Conservation (phyloP, 2,329 filamentous ascomycete genomes). For the Fusarium sp. region DNA sequence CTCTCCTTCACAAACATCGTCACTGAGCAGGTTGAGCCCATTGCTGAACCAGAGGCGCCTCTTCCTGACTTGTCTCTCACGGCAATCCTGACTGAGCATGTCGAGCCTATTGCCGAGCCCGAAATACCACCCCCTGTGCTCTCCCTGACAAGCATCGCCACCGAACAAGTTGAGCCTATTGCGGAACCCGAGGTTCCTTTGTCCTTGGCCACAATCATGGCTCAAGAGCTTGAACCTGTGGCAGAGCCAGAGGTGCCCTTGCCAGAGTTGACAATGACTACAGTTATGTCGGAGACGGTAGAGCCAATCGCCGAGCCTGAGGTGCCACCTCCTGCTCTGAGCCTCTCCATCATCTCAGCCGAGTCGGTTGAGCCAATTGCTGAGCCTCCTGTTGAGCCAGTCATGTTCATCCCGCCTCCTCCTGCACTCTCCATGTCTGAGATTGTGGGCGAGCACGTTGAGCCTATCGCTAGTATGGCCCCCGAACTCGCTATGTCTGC, state of each 20-base stretch:
- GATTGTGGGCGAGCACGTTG: constrained; percentile 31
- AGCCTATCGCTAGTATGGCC: constrained; percentile 42
- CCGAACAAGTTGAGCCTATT: constrained; percentile 47
- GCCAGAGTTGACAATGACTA: constrained; percentile 42
- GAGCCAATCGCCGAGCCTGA: constrained; percentile 34
- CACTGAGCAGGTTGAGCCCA: constrained; percentile 48
- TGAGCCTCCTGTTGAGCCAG: constrained; percentile 38
- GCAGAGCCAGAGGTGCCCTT: constrained; percentile 34
- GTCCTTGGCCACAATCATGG: not conserved
- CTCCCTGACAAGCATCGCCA: constrained; percentile 46
- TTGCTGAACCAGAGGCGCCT: constrained; percentile 22
- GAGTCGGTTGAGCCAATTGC: constrained; percentile 45
- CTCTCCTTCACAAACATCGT: constrained; percentile 50
- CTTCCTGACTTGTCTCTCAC: not conserved
- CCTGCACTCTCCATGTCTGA: constrained; percentile 32
- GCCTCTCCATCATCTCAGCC: constrained; percentile 30
- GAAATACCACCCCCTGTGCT: constrained; percentile 39
- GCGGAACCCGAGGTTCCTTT: constrained; percentile 19
- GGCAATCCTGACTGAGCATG: not conserved
- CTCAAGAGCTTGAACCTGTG: constrained; percentile 20
- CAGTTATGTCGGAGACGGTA: constrained; percentile 17
- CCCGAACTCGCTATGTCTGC: constrained; percentile 34
- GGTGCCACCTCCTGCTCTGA: constrained; percentile 17
- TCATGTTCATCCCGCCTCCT: constrained; percentile 35
- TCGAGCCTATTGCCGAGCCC: constrained; percentile 12